Evolutionary conservation across 2,329 filamentous ascomycete species (phyloP).

Genomic region (Fusarium albosuccineum): DNA sequence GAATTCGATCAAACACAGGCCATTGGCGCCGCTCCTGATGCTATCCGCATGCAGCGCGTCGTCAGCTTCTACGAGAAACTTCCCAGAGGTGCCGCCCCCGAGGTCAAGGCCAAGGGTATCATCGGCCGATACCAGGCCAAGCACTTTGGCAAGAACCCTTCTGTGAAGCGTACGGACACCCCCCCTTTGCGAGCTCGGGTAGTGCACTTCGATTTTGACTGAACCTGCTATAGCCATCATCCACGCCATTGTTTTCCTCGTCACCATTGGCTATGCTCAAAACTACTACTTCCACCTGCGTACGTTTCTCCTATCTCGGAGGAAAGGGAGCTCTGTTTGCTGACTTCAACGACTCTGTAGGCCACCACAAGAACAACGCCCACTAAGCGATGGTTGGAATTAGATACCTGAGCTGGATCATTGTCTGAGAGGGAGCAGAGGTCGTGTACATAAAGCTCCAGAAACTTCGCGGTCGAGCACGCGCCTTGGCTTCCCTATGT

Average conservation of each 20-base stretch:
- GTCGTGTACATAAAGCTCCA: slow-evolving; percentile 60
- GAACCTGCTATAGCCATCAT: slow-evolving; percentile 76
- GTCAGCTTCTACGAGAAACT: slow-evolving; percentile 99
- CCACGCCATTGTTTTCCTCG: slow-evolving; percentile 83
- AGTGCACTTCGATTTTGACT: slow-evolving; percentile 29
- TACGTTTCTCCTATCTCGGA: slow-evolving; percentile 67
- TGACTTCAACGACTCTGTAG: slow-evolving; percentile 61
- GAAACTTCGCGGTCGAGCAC: slow-evolving; percentile 52
- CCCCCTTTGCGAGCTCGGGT: slow-evolving; percentile 42
- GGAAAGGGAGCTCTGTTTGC: slow-evolving; percentile 12
- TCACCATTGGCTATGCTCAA: slow-evolving; percentile 91
- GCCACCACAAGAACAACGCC: slow-evolving; percentile 99
- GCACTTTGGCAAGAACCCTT: slow-evolving; percentile 96
- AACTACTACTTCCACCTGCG: slow-evolving; percentile 99
- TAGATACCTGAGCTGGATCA: slow-evolving; percentile 40
- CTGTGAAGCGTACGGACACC: slow-evolving; percentile 80
- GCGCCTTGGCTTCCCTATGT: slow-evolving; percentile 54
- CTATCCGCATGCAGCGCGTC: slow-evolving; percentile 96
- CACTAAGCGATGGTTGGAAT: slow-evolving; percentile 72
- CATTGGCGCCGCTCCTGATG: slow-evolving; percentile 94
- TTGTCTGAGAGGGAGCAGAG: slow-evolving; percentile 44
- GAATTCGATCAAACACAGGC: slow-evolving; percentile 68
- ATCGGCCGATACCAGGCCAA: slow-evolving; percentile 88
- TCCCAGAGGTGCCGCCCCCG: slow-evolving; percentile 89
- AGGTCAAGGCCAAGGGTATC: slow-evolving; percentile 83